Evolutionary conservation across 805 yeast genomes (phyloP).

Genomic region (Komagataella ulmi): DNA sequence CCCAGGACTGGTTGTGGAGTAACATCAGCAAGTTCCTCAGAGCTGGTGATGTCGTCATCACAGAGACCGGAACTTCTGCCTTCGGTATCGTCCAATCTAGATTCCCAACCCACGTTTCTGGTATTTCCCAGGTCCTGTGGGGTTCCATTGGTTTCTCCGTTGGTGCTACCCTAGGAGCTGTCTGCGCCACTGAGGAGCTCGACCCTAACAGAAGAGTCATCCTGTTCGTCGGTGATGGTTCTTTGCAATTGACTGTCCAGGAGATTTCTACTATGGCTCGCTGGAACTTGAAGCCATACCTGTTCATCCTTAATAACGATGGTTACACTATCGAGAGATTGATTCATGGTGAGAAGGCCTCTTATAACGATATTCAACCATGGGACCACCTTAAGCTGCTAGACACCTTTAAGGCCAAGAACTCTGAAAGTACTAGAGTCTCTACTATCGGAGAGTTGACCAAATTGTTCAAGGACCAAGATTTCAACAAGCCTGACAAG

Average conservation of each 20-base stretch:
- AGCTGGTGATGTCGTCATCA: constrained; percentile 53
- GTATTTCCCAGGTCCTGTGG: constrained; percentile 67
- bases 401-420: constrained; percentile 45
- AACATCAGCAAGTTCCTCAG: constrained; percentile 46
- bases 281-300: constrained; percentile 54
- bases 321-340: constrained; percentile 69
- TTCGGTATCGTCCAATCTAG: constrained; percentile 57
- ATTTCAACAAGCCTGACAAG: constrained; percentile 40
- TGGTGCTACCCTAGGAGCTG: constrained; percentile 59
- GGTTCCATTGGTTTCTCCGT: constrained; percentile 64
- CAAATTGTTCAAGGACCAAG: constrained; percentile 28
- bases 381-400: constrained; percentile 53
- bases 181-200: constrained; percentile 52
- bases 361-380: constrained; percentile 53
- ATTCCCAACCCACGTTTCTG: constrained; percentile 48
- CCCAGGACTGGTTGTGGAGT: constrained; percentile 63
- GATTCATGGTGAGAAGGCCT: constrained; percentile 55
- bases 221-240: constrained; percentile 65
- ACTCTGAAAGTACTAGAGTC: constrained; percentile 36
- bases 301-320: constrained; percentile 56
- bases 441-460: constrained; percentile 46
- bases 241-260: constrained; percentile 62
- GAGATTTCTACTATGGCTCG: constrained; percentile 59
- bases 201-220: constrained; percentile 50
- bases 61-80: constrained; percentile 69